These are phyloP conservation scores for Rhizopus sp. DNA, from an alignment of 371 early-diverging fungal genomes.

Conservation along the genomic window DNA sequence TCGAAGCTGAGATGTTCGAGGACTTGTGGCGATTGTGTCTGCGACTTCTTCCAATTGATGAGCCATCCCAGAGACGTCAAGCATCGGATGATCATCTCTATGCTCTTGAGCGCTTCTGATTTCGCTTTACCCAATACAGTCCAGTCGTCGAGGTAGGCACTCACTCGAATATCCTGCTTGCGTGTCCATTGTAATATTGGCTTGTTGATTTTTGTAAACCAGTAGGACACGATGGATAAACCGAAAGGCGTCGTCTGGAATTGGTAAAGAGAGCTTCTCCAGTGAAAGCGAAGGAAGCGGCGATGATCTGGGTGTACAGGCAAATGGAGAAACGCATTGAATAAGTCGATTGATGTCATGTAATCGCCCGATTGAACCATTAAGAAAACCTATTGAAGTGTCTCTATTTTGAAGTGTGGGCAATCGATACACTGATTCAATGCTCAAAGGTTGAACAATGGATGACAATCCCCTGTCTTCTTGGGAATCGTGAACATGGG, in stretches of 20 bases:
- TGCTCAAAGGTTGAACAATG: slow-evolving; percentile 23
- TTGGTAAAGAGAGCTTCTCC: slow-evolving; percentile 21
- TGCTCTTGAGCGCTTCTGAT: slow-evolving; percentile 2
- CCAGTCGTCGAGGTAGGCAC: slow-evolving; percentile 16
- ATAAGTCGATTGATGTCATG: slow-evolving; percentile 16
- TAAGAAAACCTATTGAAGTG: slow-evolving; percentile 12
- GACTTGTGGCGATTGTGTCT: slow-evolving; percentile 1
- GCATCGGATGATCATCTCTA: neutral
- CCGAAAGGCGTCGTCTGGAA: slow-evolving; percentile 33
- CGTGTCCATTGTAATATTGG: slow-evolving; percentile 30
- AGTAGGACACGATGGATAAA: slow-evolving; percentile 28
- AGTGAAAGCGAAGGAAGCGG: slow-evolving; percentile 24
- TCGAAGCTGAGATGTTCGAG: slow-evolving; percentile 10
- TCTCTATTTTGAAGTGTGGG: slow-evolving; percentile 32
- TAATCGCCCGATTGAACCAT: slow-evolving; percentile 21
- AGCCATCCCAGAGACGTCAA: slow-evolving; percentile 8
- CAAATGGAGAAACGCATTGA: slow-evolving; percentile 25
- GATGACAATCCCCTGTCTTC: slow-evolving; percentile 17
- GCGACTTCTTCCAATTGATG: slow-evolving; percentile 14
- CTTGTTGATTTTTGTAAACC: slow-evolving; percentile 28
- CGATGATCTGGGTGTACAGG: slow-evolving; percentile 21
- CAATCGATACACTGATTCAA: slow-evolving; percentile 15
- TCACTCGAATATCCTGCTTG: slow-evolving; percentile 14
- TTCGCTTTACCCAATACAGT: neutral
- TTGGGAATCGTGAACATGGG: slow-evolving; percentile 23